Percentiles rank a stretch among this genome's conserved stretches.
These are phyloP conservation scores for Aureobasidium sp. DNA, from an alignment of 2,329 filamentous ascomycete genomes.

Conservation along the genomic window DNA sequence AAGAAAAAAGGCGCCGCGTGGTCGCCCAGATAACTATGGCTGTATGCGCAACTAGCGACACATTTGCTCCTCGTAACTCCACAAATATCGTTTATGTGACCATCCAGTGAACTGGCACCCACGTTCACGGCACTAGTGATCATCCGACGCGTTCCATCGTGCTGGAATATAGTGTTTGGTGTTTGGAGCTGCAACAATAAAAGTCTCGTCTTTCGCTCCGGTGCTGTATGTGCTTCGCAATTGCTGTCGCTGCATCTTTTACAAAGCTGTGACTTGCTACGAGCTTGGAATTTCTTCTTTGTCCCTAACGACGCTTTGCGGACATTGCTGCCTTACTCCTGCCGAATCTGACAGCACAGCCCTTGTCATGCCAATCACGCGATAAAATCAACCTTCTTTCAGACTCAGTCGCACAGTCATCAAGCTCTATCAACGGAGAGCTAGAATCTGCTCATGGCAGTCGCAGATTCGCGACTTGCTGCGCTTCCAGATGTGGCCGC, in stretches of 20 bases:
- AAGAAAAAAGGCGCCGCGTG: background rate
- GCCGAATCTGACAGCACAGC: background rate
- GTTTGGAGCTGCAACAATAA: background rate
- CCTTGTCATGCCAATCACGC: background rate
- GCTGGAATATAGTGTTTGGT: background rate
- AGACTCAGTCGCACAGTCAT: background rate
- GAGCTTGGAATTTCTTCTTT: background rate
- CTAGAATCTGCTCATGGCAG: background rate
- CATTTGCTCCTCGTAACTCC: background rate
- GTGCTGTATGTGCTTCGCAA: too few species aligned
- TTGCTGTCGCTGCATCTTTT: background rate
- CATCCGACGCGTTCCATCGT: constrained; percentile 5
- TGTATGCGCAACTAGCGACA: background rate
- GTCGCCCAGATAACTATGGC: background rate
- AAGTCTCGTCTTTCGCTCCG: background rate
- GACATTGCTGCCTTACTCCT: background rate
- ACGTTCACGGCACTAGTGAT: background rate
- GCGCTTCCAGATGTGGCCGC: background rate
- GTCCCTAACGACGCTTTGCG: background rate
- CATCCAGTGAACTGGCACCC: background rate
- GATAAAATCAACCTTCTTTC: background rate
- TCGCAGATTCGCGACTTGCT: background rate
- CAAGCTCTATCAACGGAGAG: background rate
- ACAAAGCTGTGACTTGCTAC: background rate
- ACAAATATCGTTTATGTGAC: background rate